These are phyloP conservation scores for Lipomyces yamanashiensis DNA, from an alignment of 805 yeast species.

Conservation along the genomic window DNA sequence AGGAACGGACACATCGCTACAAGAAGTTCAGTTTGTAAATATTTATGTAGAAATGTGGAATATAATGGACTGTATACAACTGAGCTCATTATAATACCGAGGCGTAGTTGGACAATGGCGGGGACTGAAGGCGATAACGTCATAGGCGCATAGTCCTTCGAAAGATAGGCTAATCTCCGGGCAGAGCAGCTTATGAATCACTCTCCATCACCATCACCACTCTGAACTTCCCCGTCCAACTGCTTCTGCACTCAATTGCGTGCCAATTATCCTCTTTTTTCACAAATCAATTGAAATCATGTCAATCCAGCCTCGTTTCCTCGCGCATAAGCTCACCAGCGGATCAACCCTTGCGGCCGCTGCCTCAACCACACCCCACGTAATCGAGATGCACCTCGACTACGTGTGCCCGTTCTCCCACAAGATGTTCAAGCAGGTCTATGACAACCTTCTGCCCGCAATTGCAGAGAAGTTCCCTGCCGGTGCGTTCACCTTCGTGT, in stretches of 20 bases:
- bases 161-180: background rate
- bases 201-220: background rate
- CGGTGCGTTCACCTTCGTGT: slow-evolving; percentile 60
- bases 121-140: no score
- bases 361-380: slow-evolving; percentile 39
- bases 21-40: slow-evolving; percentile 16
- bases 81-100: background rate
- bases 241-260: background rate
- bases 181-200: background rate
- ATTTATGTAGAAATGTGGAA: background rate
- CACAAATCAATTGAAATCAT: slow-evolving; percentile 1
- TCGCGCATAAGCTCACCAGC: slow-evolving; percentile 27
- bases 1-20: slow-evolving; percentile 32
- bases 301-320: slow-evolving; percentile 36
- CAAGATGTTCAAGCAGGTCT: slow-evolving; percentile 63
- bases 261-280: background rate
- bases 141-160: background rate
- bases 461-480: slow-evolving; percentile 52
- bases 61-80: no score
- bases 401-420: slow-evolving; percentile 78
- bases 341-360: slow-evolving; percentile 38
- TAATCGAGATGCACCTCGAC: slow-evolving; percentile 70
- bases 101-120: no score
- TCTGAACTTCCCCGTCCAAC: background rate
- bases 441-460: slow-evolving; percentile 57